A percentile compares a stretch with the other conserved stretches of the same genome.
Evolutionary conservation across 2,329 filamentous ascomycete genomes (phyloP).

Genomic region (Colletotrichum shisoi): DNA sequence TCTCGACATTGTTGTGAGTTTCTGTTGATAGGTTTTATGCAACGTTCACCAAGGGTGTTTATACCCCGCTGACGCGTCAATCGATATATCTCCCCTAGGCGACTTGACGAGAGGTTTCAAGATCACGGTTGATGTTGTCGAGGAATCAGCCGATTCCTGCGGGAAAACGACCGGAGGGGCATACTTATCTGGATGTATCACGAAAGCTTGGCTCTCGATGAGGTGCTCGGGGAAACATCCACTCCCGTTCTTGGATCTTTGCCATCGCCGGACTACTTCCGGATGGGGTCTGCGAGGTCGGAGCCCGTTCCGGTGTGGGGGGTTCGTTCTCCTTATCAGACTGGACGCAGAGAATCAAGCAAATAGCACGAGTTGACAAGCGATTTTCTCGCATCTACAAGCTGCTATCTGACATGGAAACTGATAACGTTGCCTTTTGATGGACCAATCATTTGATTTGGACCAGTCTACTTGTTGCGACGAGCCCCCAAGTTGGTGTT

Average conservation of each 20-base stretch:
- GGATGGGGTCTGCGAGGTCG: constrained; percentile 3
- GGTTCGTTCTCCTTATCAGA: too few species aligned
- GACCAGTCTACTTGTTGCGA: background rate
- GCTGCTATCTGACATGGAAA: too few species aligned
- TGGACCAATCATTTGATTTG: background rate
- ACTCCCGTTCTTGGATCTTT: background rate
- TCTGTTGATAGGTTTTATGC: too few species aligned
- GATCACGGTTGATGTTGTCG: background rate
- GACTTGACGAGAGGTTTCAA: too few species aligned
- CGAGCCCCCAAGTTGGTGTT: background rate
- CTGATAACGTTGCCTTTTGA: too few species aligned
- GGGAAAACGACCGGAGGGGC: background rate
- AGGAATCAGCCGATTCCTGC: background rate
- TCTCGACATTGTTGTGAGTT: background rate
- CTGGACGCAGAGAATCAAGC: background rate
- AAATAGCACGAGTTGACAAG: accelerated
- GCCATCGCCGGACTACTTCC: constrained; percentile 1
- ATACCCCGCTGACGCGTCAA: background rate
- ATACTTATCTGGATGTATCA: constrained; percentile 1
- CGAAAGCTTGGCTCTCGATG: background rate
- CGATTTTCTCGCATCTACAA: too few species aligned
- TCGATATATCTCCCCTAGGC: background rate
- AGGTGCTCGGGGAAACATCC: constrained; percentile 5
- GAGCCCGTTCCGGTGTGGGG: background rate
- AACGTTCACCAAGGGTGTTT: background rate